Conservation (phyloP, 805 yeast species). For the Candida arabinofermentans region DNA sequence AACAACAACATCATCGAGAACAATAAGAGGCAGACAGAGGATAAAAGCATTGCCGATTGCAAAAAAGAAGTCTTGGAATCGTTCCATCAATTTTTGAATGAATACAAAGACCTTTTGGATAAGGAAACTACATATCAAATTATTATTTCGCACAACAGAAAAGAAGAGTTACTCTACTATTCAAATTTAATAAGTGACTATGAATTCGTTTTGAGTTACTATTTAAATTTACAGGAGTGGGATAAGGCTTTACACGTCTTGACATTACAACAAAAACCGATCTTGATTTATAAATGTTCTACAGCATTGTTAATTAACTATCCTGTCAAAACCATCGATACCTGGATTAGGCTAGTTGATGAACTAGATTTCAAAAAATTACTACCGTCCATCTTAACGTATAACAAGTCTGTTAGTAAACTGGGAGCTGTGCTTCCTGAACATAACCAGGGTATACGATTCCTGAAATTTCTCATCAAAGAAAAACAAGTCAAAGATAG, state of each 20-base stretch:
- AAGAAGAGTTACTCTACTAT: slow-evolving; percentile 58
- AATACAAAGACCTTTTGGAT: slow-evolving; percentile 51
- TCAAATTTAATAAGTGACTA: slow-evolving; percentile 68
- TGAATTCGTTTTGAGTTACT: slow-evolving; percentile 62
- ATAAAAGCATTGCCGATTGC: slow-evolving; percentile 22
- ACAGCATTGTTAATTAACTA: slow-evolving; percentile 62
- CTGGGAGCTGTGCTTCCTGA: slow-evolving; percentile 34
- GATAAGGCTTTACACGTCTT: slow-evolving; percentile 58
- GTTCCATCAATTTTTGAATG: slow-evolving; percentile 46
- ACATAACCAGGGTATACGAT: slow-evolving; percentile 63
- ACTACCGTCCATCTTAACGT: slow-evolving; percentile 72
- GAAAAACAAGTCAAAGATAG: slow-evolving; percentile 39
- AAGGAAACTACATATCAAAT: slow-evolving; percentile 67
- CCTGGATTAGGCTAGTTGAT: slow-evolving; percentile 64
- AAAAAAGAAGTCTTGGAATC: slow-evolving; percentile 29
- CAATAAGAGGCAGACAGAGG: slow-evolving; percentile 4
- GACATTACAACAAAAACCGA: slow-evolving; percentile 42
- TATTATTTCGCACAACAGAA: slow-evolving; percentile 60
- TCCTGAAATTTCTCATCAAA: slow-evolving; percentile 51
- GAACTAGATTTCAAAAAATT: slow-evolving; percentile 57
- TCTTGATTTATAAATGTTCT: slow-evolving; percentile 61
- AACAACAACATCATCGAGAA: slow-evolving; percentile 8
- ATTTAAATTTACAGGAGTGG: slow-evolving; percentile 74
- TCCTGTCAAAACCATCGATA: slow-evolving; percentile 66
- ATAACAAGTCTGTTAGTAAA: slow-evolving; percentile 44